Evolutionary conservation across 257 asterid genomes (phyloP), one percentile per base, ranked within the genome.

Genomic region (Plantago elongata): DNA sequence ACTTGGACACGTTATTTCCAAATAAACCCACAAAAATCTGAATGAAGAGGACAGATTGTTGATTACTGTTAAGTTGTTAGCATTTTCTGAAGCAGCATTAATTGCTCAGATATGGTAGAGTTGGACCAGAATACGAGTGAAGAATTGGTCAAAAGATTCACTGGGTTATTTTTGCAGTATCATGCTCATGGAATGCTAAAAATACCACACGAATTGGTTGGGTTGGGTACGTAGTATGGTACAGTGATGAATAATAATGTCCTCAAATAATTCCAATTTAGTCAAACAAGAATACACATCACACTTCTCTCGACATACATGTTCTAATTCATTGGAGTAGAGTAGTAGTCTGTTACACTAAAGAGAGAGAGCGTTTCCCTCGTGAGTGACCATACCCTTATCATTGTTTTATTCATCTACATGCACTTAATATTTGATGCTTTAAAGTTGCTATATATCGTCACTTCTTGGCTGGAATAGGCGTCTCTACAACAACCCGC

Each of bases 61-160:
- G 40, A 34, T 34, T 34, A 34, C 40, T 34, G 40, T 52, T 11
- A 52, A 52, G 58, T 1, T 27, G 42, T 52, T 22, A 52, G 58
- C 12, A 10, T 7, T 50, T 50, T 50, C 10, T 5, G 34, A 50
- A 7, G 30, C 37, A 52, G 34, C 59, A 54, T 18, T 54, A 5
- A 54, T 17, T 54, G 59, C 43, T 4, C 7, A 54, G 43, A 0
- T 54, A 54, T 54, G 59, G 27, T 18, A 37, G 34, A 40, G 29
- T 37, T 27, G 59, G 59, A 54, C 59, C 58, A 52, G 13, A 52
- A 54, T 11, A 9, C 13, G 42, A 4, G 7, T 37, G 40, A 15
- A 54, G 59, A 54, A 54, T 17, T 54, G 59, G 59, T 54, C 59
- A 54, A 54, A 54, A 54, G 59, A 54, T 54, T 54, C 59, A 54